Conservation (phyloP, 2,329 filamentous ascomycete genomes). For the Paecilomyces formosus region DNA sequence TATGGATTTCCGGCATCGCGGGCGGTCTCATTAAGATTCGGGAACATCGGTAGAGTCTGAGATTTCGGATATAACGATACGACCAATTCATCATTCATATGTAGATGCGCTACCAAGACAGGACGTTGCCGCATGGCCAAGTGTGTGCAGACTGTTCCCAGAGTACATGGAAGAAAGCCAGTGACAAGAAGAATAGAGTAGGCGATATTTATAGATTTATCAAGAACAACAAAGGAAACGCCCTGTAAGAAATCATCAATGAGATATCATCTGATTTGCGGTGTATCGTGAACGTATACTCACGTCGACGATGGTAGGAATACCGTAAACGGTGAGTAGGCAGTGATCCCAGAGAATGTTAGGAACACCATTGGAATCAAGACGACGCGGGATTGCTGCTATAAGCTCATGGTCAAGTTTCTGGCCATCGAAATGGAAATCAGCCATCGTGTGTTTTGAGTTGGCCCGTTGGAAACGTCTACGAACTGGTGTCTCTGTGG, state of each 20-base stretch:
- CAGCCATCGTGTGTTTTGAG: background rate
- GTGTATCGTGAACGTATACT: background rate
- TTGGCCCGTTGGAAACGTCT: background rate
- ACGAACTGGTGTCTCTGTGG: background rate
- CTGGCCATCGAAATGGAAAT: conserved; percentile 3
- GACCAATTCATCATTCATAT: conserved; percentile 10
- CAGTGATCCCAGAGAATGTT: conserved; percentile 23
- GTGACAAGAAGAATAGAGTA: conserved; percentile 7
- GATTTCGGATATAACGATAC: conserved; percentile 13
- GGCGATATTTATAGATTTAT: conserved; percentile 7
- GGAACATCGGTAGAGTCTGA: conserved; percentile 11
- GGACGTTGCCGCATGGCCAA: conserved; percentile 1
- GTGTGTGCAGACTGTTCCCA: conserved; percentile 5
- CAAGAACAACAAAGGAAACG: conserved; percentile 11
- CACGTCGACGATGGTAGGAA: conserved; percentile 16
- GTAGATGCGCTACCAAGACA: conserved; percentile 7
- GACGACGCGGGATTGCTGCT: conserved; percentile 12
- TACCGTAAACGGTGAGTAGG: conserved; percentile 20
- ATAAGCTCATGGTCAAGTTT: conserved; percentile 10
- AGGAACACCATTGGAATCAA: conserved; percentile 11
- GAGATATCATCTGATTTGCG: background rate
- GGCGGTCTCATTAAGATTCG: conserved; percentile 1
- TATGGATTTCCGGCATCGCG: background rate
- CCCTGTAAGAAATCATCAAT: conserved; percentile 4
- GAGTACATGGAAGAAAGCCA: conserved; percentile 10